Evolutionary conservation across 2,329 filamentous ascomycete genomes (phyloP).

Genomic region (Periglandula ipomoeae): DNA sequence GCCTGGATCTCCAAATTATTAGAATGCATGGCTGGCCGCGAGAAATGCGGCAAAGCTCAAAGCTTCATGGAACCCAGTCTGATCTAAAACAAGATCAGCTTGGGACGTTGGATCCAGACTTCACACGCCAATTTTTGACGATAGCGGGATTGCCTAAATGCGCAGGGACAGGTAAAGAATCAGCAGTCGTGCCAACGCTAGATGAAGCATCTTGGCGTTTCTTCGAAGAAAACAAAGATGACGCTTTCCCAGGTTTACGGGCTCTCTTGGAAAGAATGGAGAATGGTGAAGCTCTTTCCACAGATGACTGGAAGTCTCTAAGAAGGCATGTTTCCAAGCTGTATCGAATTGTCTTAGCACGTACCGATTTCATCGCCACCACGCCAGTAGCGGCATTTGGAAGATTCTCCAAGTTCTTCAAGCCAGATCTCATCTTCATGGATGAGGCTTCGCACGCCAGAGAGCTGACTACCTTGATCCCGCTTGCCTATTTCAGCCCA

Average conservation of each 20-base stretch:
- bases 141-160: slow-evolving; percentile 16
- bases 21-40: slow-evolving; percentile 33
- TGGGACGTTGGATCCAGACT: slow-evolving; percentile 16
- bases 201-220: slow-evolving; percentile 35
- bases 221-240: slow-evolving; percentile 23
- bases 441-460: slow-evolving; percentile 52
- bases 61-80: slow-evolving; percentile 15
- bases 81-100: slow-evolving; percentile 1
- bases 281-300: slow-evolving; percentile 15
- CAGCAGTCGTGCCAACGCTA: slow-evolving; percentile 26
- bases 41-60: slow-evolving; percentile 23
- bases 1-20: slow-evolving; percentile 25
- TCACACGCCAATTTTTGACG: slow-evolving; percentile 26
- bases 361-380: slow-evolving; percentile 35
- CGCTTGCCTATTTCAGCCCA: slow-evolving; percentile 33
- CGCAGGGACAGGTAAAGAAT: slow-evolving; percentile 8
- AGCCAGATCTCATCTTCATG: slow-evolving; percentile 77
- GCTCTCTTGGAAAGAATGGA: slow-evolving; percentile 26
- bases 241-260: slow-evolving; percentile 25
- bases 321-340: slow-evolving; percentile 23
- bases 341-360: slow-evolving; percentile 28
- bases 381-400: slow-evolving; percentile 34
- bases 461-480: slow-evolving; percentile 35
- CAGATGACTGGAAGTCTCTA: slow-evolving; percentile 20
- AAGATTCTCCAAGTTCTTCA: slow-evolving; percentile 44